These are phyloP conservation scores for Pseudozyma sp. DNA, from an alignment of 1,284 basidiomycete genomes.

Conservation along the genomic window DNA sequence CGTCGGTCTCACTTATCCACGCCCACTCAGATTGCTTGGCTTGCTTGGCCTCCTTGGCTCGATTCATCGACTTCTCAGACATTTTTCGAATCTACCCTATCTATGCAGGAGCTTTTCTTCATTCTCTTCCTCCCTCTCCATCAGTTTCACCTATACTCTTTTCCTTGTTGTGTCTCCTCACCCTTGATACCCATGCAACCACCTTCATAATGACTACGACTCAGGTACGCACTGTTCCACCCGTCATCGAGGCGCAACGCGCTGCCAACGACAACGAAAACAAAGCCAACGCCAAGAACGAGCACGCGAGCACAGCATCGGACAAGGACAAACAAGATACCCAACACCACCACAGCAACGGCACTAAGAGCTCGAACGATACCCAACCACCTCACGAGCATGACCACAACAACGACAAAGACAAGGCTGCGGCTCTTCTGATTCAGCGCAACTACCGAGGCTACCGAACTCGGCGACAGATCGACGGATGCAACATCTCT, in stretches of 20 bases:
- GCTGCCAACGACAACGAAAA: neutral
- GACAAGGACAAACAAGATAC: constrained; percentile 7
- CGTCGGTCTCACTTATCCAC: neutral
- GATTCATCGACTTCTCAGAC: neutral
- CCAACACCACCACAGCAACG: neutral
- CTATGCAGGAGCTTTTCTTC: neutral
- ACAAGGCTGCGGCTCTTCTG: constrained; percentile 45
- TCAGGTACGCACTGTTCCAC: constrained; percentile 39
- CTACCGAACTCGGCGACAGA: constrained; percentile 49
- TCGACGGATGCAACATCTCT: constrained; percentile 55
- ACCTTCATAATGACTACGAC: constrained; percentile 16
- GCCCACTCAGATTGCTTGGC: neutral
- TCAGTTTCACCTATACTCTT: constrained; percentile 1
- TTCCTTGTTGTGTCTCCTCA: neutral
- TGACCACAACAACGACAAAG: constrained; percentile 39
- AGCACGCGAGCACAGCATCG: neutral
- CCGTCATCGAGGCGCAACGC: constrained; percentile 29
- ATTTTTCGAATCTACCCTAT: neutral
- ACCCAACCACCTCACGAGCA: constrained; percentile 18
- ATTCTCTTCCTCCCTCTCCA: neutral
- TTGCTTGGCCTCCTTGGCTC: neutral
- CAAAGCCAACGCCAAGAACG: neutral
- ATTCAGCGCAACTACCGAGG: constrained; percentile 63
- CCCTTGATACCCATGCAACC: neutral
- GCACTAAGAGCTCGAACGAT: too few species aligned